phyloP scores from a whole-genome alignment of 2,329 filamentous ascomycete species.

The Colletotrichum sp. region DNA sequence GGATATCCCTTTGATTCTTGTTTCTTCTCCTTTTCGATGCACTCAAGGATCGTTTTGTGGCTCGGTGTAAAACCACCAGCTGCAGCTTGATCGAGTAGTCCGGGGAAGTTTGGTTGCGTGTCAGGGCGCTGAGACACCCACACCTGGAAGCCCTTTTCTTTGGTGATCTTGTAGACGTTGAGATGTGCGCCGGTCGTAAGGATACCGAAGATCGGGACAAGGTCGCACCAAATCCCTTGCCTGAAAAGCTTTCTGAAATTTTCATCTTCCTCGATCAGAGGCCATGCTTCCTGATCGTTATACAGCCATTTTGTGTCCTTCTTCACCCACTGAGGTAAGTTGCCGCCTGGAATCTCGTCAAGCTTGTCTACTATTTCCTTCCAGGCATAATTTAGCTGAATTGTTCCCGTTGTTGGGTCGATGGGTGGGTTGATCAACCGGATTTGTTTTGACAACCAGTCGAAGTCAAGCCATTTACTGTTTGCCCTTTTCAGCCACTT shows the following conservation, averaged over 20 bases:
- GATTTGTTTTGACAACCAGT: not conserved
- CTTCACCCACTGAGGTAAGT: not conserved
- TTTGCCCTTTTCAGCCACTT: not conserved
- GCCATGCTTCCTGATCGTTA: not conserved
- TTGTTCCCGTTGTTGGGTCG: too few relatives aligned
- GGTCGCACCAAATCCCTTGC: not conserved
- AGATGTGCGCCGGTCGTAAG: not conserved
- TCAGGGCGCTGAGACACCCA: not conserved
- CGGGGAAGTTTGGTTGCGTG: not conserved
- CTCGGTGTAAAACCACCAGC: not conserved
- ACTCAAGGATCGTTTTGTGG: not conserved
- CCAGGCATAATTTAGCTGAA: not conserved
- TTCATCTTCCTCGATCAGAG: not conserved
- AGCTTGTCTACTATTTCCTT: not conserved
- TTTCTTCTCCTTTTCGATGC: not conserved
- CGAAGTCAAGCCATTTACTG: not conserved
- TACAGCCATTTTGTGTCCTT: not conserved
- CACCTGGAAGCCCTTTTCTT: not conserved
- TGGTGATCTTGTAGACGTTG: not conserved
- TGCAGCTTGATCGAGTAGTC: not conserved
- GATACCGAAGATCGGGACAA: not conserved
- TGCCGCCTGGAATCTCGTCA: not conserved
- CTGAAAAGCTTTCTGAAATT: not conserved
- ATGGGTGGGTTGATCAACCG: not conserved
- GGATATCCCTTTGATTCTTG: not conserved